Conservation (phyloP, 2,329 filamentous ascomycete species). For the Diaporthe sp. region DNA sequence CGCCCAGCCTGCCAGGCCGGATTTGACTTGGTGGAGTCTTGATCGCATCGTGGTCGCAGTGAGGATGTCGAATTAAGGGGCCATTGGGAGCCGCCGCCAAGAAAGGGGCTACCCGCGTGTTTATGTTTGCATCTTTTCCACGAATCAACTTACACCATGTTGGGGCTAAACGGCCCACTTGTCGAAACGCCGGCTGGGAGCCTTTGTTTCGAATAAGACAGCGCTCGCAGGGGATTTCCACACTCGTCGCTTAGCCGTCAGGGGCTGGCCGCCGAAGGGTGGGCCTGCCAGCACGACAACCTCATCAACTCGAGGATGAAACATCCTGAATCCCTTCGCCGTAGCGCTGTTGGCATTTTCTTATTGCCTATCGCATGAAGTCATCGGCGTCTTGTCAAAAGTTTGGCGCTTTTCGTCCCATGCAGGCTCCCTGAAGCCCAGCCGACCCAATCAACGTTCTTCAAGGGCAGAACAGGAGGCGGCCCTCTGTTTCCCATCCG, state of each 20-base stretch:
- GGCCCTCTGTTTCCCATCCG: too few species aligned
- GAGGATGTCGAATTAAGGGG: constrained; percentile 29
- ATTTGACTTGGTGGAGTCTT: constrained; percentile 1
- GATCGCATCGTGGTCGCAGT: constrained; percentile 1
- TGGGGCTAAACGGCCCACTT: constrained; percentile 9
- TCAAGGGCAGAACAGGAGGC: neutral
- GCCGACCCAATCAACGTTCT: neutral
- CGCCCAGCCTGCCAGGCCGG: neutral
- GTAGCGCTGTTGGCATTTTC: constrained; percentile 18
- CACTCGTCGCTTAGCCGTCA: constrained; percentile 23
- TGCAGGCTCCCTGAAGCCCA: neutral
- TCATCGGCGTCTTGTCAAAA: neutral
- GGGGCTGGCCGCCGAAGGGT: constrained; percentile 10
- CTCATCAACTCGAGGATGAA: constrained; percentile 20
- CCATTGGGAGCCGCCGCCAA: constrained; percentile 37
- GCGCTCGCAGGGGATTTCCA: constrained; percentile 16
- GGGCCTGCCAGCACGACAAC: neutral
- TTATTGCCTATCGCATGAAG: constrained; percentile 5
- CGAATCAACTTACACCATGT: constrained; percentile 35
- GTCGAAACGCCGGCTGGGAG: neutral
- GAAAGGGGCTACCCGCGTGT: constrained; percentile 10
- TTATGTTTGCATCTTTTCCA: constrained; percentile 4
- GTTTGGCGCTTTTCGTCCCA: neutral
- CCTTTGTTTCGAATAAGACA: constrained; percentile 33
- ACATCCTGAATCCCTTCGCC: constrained; percentile 6